These are phyloP conservation scores for Pseudisothecium myosuroides DNA, from an alignment of 225 moss, liverwort and hornwort genomes.

Conservation along the genomic window DNA sequence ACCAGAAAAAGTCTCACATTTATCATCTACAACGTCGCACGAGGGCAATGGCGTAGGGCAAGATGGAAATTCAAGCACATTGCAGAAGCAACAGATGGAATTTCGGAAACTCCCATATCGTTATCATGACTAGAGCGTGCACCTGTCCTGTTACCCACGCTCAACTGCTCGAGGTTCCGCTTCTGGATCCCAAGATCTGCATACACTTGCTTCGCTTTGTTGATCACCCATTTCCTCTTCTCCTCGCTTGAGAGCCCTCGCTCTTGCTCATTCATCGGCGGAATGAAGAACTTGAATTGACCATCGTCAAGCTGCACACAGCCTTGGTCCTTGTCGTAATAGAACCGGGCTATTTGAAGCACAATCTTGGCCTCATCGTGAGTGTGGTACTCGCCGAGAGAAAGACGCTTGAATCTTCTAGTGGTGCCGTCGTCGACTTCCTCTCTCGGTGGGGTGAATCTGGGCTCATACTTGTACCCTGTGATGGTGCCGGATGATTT, in stretches of 20 bases:
- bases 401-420: not conserved
- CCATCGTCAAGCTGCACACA: not conserved
- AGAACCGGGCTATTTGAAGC: not conserved
- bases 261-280: not conserved
- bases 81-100: not conserved
- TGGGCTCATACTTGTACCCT: not conserved
- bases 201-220: not conserved
- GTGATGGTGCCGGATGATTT: not conserved
- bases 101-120: not conserved
- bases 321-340: not conserved
- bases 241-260: not conserved
- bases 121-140: not conserved
- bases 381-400: not conserved
- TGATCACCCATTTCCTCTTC: not conserved
- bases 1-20: not conserved
- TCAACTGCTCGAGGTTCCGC: not conserved
- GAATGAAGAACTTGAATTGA: not conserved
- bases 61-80: not conserved
- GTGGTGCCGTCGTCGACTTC: not conserved
- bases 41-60: not conserved
- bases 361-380: not conserved
- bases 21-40: not conserved
- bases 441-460: not conserved
- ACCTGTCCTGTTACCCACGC: not conserved
- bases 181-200: not conserved